A percentile compares a stretch with the other conserved stretches of the same genome.
Evolutionary conservation across 2,329 filamentous ascomycete species (phyloP).

Genomic region (Cladosporium sp.): DNA sequence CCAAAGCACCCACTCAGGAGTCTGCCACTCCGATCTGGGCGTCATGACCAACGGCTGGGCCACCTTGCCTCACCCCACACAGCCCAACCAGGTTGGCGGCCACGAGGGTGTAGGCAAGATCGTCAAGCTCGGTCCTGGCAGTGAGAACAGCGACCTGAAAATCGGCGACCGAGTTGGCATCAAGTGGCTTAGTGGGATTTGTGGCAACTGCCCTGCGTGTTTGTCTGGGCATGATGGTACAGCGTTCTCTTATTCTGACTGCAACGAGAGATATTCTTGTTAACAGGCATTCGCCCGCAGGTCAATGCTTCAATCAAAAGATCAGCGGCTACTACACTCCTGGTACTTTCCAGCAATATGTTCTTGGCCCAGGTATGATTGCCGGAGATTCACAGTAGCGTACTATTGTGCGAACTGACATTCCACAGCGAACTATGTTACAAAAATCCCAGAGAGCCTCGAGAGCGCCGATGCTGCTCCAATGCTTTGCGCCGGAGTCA

Average conservation of each 20-base stretch:
- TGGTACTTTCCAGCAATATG: constrained; percentile 73
- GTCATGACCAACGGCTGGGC: constrained; percentile 55
- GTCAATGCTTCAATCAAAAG: constrained; percentile 54
- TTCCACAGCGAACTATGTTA: constrained; percentile 64
- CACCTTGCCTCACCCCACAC: constrained; percentile 59
- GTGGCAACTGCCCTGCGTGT: constrained; percentile 56
- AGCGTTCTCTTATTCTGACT: background rate
- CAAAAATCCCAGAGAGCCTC: constrained; percentile 65
- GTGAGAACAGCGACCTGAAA: constrained; percentile 58
- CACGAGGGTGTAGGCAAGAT: constrained; percentile 68
- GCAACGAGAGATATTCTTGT: background rate
- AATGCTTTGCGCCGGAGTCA: constrained; percentile 65
- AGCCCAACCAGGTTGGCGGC: constrained; percentile 64
- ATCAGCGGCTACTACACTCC: constrained; percentile 68
- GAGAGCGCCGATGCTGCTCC: constrained; percentile 63
- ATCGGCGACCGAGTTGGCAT: constrained; percentile 69
- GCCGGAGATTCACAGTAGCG: background rate
- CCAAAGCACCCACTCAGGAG: constrained; percentile 62
- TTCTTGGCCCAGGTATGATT: constrained; percentile 43
- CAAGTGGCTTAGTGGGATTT: constrained; percentile 65
- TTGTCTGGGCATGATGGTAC: constrained; percentile 55
- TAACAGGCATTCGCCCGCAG: background rate
- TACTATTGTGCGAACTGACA: background rate
- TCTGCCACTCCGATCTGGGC: constrained; percentile 65
- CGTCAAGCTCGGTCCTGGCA: constrained; percentile 64